phyloP scores from a whole-genome alignment of 2,329 filamentous ascomycete species.

The Sporothrix inflata region DNA sequence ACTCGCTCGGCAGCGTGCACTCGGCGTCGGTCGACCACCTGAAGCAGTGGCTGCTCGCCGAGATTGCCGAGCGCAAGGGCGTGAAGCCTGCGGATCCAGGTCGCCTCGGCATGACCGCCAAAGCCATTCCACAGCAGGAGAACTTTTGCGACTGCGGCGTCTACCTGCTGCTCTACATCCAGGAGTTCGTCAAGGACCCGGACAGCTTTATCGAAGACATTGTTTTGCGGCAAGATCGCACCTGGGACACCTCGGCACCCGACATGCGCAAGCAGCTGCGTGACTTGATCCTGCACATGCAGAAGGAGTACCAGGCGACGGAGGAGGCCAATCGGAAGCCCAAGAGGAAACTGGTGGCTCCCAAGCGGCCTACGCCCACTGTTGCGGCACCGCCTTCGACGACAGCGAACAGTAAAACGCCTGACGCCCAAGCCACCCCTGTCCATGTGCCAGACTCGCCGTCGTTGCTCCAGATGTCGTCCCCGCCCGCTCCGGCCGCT shows the following conservation, averaged over 20 bases:
- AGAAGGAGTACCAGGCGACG: slow-evolving; percentile 58
- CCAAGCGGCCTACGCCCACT: background rate
- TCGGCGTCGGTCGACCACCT: slow-evolving; percentile 67
- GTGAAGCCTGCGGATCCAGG: slow-evolving; percentile 45
- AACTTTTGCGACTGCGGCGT: slow-evolving; percentile 91
- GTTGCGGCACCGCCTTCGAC: background rate
- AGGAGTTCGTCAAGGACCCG: slow-evolving; percentile 78
- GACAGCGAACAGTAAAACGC: background rate
- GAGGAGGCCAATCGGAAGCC: slow-evolving; percentile 44
- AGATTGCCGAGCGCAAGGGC: slow-evolving; percentile 66
- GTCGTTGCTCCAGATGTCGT: slow-evolving; percentile 7
- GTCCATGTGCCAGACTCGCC: background rate
- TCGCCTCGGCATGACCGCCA: slow-evolving; percentile 65
- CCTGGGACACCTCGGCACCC: slow-evolving; percentile 59
- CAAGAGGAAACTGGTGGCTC: slow-evolving; percentile 7
- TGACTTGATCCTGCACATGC: slow-evolving; percentile 64
- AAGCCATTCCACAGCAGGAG: slow-evolving; percentile 73
- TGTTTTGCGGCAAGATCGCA: slow-evolving; percentile 58
- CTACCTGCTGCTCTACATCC: slow-evolving; percentile 81
- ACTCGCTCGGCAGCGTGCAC: slow-evolving; percentile 75
- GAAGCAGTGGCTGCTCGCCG: slow-evolving; percentile 75
- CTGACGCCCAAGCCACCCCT: background rate
- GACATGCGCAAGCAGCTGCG: slow-evolving; percentile 68
- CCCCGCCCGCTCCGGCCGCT: background rate
- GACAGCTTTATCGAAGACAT: slow-evolving; percentile 69